Conservation (phyloP, 2,329 filamentous ascomycete genomes). For the Cyphellophora attinorum region DNA sequence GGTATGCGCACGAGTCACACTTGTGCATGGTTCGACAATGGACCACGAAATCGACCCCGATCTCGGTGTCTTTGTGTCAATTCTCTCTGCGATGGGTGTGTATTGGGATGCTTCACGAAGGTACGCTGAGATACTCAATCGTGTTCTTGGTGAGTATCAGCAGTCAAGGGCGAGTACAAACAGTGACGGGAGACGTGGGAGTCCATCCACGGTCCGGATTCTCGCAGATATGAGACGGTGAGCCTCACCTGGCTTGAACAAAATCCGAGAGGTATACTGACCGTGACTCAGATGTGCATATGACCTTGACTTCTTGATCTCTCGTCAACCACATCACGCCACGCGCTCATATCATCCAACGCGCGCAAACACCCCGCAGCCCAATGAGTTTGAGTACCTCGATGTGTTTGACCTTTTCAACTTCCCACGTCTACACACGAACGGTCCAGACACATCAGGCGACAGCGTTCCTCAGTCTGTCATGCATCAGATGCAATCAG, state of each 20-base stretch:
- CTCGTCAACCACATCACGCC: constrained; percentile 53
- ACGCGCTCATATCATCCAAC: constrained; percentile 30
- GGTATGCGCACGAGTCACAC: constrained; percentile 77
- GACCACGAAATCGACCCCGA: constrained; percentile 73
- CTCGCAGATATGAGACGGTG: constrained; percentile 85
- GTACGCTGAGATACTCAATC: constrained; percentile 68
- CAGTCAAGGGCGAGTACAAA: constrained; percentile 58
- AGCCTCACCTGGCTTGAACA: constrained; percentile 32
- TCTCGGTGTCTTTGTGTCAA: constrained; percentile 73
- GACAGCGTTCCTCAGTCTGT: constrained; percentile 5
- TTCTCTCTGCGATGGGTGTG: constrained; percentile 67
- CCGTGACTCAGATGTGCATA: constrained; percentile 17
- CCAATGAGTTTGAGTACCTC: constrained; percentile 79
- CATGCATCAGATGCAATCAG: constrained; percentile 6
- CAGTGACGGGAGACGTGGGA: constrained; percentile 59
- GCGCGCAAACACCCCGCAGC: constrained; percentile 58
- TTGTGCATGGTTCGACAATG: constrained; percentile 85
- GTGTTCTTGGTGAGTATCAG: constrained; percentile 77
- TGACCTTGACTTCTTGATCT: constrained; percentile 83
- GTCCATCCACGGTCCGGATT: constrained; percentile 75
- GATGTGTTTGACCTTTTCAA: constrained; percentile 96
- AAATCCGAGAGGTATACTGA: no score
- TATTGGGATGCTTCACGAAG: constrained; percentile 80
- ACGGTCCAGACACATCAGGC: constrained; percentile 16
- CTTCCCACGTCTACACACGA: constrained; percentile 59